phyloP scores from a whole-genome alignment of 1,284 basidiomycete species.

The Ustilago nuda region DNA sequence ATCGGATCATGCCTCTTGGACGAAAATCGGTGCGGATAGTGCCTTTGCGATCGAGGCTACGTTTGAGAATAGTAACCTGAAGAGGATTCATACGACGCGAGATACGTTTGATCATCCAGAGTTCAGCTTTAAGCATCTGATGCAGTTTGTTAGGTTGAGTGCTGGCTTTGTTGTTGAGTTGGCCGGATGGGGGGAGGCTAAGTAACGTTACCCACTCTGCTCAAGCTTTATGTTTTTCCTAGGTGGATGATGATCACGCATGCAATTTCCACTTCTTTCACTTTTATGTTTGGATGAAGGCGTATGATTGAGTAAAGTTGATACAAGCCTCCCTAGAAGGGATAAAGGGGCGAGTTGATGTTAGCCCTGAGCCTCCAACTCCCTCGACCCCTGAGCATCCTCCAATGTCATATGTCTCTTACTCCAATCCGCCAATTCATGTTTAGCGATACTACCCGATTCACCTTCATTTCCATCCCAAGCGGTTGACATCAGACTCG shows the following conservation, averaged over 20 bases:
- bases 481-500: slow-evolving; percentile 87
- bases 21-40: slow-evolving; percentile 68
- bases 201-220: neutral
- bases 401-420: slow-evolving; percentile 51
- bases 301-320: neutral
- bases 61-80: slow-evolving; percentile 62
- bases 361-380: slow-evolving; percentile 30
- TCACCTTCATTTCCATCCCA: slow-evolving; percentile 76
- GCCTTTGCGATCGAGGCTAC: slow-evolving; percentile 68
- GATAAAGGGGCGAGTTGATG: neutral
- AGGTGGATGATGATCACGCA: neutral
- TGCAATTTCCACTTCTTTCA: neutral
- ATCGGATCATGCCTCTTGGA: slow-evolving; percentile 76
- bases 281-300: neutral
- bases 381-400: slow-evolving; percentile 25
- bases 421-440: slow-evolving; percentile 43
- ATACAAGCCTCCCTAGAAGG: neutral
- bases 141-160: slow-evolving; percentile 61
- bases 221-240: neutral
- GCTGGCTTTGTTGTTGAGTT: slow-evolving; percentile 64
- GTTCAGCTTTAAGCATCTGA: slow-evolving; percentile 63
- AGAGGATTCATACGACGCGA: slow-evolving; percentile 52
- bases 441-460: slow-evolving; percentile 57
- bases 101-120: slow-evolving; percentile 56
- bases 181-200: slow-evolving; percentile 46